A percentile compares a stretch with the other conserved stretches of the same genome.
Conservation (phyloP, 345 rosid genomes). For the Kandelia obovata region DNA sequence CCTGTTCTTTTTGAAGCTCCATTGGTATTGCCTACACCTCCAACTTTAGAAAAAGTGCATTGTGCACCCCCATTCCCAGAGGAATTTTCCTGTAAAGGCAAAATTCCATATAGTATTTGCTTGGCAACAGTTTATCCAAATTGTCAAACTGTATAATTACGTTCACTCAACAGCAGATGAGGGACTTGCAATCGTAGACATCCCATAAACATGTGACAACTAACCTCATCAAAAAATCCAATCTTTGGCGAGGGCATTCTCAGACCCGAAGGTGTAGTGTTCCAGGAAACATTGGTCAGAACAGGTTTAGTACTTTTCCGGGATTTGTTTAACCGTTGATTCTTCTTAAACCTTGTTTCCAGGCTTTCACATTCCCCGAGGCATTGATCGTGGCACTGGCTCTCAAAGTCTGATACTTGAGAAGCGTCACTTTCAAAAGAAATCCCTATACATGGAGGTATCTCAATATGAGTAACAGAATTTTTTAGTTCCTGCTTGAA, state of each 20-base stretch:
- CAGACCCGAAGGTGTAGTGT: constrained; percentile 35
- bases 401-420: constrained; percentile 13
- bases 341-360: constrained; percentile 5
- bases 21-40: background rate
- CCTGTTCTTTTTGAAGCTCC: constrained; percentile 19
- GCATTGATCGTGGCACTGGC: background rate
- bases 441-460: constrained; percentile 7
- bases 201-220: background rate
- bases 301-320: constrained; percentile 6
- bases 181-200: background rate
- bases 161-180: background rate
- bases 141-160: too few species aligned
- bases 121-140: too few species aligned
- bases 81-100: constrained; percentile 22
- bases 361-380: constrained; percentile 8
- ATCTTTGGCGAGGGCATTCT: constrained; percentile 46
- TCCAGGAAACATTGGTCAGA: constrained; percentile 11
- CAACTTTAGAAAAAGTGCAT: constrained; percentile 10
- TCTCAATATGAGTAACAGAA: background rate
- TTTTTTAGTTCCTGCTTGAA: constrained; percentile 11
- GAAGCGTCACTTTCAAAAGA: constrained; percentile 10
- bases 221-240: constrained; percentile 48
- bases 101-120: too few species aligned
- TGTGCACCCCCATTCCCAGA: constrained; percentile 11
- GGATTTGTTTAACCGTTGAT: background rate